phyloP scores from a whole-genome alignment of 1,139 yeast species.

The Geotrichum siamense region DNA sequence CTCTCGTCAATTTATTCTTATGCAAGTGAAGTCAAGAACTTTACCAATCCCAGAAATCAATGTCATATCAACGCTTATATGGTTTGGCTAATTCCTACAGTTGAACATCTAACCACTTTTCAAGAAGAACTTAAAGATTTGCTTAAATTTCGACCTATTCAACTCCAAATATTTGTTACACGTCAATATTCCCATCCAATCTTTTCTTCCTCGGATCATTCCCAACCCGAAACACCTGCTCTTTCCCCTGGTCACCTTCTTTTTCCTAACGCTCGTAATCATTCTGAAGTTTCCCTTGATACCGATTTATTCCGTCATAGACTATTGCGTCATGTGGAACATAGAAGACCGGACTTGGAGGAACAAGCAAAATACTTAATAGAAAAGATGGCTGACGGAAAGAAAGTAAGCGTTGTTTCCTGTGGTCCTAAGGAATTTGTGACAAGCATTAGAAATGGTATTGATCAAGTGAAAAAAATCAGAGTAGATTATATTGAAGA shows the following conservation, averaged over 20 bases:
- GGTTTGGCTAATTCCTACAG: slow-evolving; percentile 48
- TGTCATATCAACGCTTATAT: slow-evolving; percentile 23
- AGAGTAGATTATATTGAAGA: slow-evolving; percentile 41
- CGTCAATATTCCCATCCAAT: background rate
- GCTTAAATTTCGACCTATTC: background rate
- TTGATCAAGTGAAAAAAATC: slow-evolving; percentile 27
- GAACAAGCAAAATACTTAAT: slow-evolving; percentile 36
- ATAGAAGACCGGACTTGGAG: slow-evolving; percentile 41
- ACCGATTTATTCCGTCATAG: background rate
- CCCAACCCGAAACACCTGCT: slow-evolving; percentile 14
- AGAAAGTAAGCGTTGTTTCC: slow-evolving; percentile 34
- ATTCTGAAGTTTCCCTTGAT: background rate
- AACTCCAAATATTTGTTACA: slow-evolving; percentile 5
- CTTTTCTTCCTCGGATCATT: background rate
- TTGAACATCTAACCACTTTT: slow-evolving; percentile 45
- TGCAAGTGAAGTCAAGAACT: slow-evolving; percentile 19
- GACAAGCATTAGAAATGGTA: slow-evolving; percentile 36
- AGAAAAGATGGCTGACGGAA: slow-evolving; percentile 33
- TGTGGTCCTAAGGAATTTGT: slow-evolving; percentile 43
- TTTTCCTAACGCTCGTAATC: slow-evolving; percentile 28
- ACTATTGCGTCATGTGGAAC: slow-evolving; percentile 20
- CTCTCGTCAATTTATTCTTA: slow-evolving; percentile 43
- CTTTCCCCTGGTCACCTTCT: background rate
- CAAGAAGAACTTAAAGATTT: slow-evolving; percentile 42
- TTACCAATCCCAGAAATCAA: background rate